Evolutionary conservation across 306 rosid species (phyloP), one percentile per base, ranked within the genome.

Genomic region (Quercus berberidifolia): DNA sequence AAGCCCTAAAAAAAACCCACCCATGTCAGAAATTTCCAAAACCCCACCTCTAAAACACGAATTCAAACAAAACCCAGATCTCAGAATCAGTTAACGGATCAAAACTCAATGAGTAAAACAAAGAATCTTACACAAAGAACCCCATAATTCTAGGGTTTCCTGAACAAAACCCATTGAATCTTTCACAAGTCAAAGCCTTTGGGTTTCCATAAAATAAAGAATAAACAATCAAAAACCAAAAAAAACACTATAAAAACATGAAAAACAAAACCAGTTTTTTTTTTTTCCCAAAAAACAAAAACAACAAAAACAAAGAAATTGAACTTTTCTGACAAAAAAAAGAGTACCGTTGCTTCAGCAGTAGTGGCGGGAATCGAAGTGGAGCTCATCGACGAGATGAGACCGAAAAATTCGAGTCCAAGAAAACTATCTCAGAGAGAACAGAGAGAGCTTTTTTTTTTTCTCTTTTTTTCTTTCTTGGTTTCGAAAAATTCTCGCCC

Each of bases 401-500:
- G 63, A 76, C 83, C 77, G 62, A 79, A 55, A 8, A 83, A 77
- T 74, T 80, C 57, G 73, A 76, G 69, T 82, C 76, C 56, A 82
- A 33, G 73, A 63, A 69, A 75, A 59, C 78, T 56, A 78, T 21
- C 80, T 65, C 80, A 68, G 77, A 75, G 80, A 83, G 75, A 78
- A 71, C 75, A 83, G 60, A 64, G 67, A 4, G 69, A 82, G 85
- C 88, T 85, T 72, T 69, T 7, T 38, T n/a, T 38, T 38, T 38
- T 38, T 7, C 46, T 38, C 11, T 38, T 38, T 38, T 10, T 49
- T 49, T 49, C 15, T 49, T 49, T 12, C 15, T 9, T 11, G 54
- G 89, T 89, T 95, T 92, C 95, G 94, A 91, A 92, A 92, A 95
- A 90, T 85, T 93, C 88, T 92, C 94, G 99, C 97, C 95, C 98